A percentile compares a stretch with the other conserved stretches of the same genome.
phyloP scores from a whole-genome alignment of 73 alveolate species.

The Tetrahymena thermophila region DNA sequence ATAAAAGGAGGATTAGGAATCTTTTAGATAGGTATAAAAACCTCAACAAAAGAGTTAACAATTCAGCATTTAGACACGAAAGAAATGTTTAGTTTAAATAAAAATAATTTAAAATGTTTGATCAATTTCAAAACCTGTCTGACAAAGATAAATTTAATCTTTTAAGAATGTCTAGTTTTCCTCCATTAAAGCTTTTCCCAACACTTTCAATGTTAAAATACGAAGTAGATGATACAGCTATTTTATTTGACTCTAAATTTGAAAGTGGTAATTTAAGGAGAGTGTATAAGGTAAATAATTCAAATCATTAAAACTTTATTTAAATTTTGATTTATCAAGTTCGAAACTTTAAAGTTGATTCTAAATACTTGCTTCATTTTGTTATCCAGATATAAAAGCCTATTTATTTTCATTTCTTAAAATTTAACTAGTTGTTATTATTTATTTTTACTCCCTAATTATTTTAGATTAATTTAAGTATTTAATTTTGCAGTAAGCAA shows the following conservation, averaged over 20 bases:
- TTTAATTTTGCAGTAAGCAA: too few species aligned
- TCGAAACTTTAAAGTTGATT: too few species aligned
- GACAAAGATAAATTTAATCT: neutral
- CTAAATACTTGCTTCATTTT: too few species aligned
- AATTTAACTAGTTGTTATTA: too few species aligned
- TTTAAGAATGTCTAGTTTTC: neutral
- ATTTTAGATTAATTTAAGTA: too few species aligned
- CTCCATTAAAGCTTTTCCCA: neutral
- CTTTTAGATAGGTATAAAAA: neutral
- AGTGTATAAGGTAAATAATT: constrained; percentile 42
- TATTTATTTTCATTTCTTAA: too few species aligned
- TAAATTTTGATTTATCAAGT: too few species aligned
- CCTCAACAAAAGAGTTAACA: neutral
- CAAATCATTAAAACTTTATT: neutral
- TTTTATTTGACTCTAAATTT: constrained; percentile 71
- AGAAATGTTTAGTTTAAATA: neutral
- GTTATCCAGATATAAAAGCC: too few species aligned
- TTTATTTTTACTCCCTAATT: too few species aligned
- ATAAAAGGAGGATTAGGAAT: neutral
- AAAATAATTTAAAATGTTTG: neutral
- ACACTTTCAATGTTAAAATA: neutral
- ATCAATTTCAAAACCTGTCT: neutral
- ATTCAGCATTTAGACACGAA: neutral
- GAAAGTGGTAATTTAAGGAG: constrained; percentile 76
- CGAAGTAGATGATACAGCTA: constrained; percentile 40